Base-by-base conservation (phyloP, 2,329 filamentous ascomycete genomes). In the Huntiella abstrusa region DNA sequence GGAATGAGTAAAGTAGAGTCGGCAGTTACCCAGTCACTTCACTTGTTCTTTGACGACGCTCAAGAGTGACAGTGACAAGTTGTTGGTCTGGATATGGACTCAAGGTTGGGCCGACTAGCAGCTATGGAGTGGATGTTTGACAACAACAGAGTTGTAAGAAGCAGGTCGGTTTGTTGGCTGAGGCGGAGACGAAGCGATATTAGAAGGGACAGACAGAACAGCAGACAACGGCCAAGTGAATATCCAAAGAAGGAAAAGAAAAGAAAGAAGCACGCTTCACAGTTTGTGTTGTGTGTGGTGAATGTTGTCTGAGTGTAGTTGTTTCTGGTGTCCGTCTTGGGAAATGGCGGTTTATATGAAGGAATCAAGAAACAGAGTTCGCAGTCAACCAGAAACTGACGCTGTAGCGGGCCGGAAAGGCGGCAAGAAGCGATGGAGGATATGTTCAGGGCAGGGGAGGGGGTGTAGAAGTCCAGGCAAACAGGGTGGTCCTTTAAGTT, bases 1-100 rank as follows among this genome's bases (percentile, higher is more conserved):
- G 50, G 40, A 46, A 49, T 48, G 40, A 49, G 46, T 40, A 48
- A 40, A 48, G 40, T 33, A 48, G 43, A 52, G 48, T 50, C 49
- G 43, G 32, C 50, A 43, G 46, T 49, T 49, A 49, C 15, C 10
- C 37, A 5, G n/a, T 15, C 15, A 39, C n/a, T 38, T 38, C 36
- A 16, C 19, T 17, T 39, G 37, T 39, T 17, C 37, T 37, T 37
- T 37, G 3, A 10, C 15, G 6, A 28, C 22, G 22, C 6, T 10
- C 22, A 28, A 28, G 22, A 28, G 22, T 28, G 7, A 28, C 22
- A 28, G 22, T 28, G 22, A 28, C 22, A 28, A 10, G 2, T 28
- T 10, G 2, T 28, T 28, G 22, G 22, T 28, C 22, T 28, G 22
- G 22, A 28, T 28, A 28, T 28, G 3, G 22, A 28, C 22, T 28